Evolutionary conservation across 768 basidiomycete species (phyloP), one percentile per base, ranked within the genome.

Genomic region (Scleroderma bovista): DNA sequence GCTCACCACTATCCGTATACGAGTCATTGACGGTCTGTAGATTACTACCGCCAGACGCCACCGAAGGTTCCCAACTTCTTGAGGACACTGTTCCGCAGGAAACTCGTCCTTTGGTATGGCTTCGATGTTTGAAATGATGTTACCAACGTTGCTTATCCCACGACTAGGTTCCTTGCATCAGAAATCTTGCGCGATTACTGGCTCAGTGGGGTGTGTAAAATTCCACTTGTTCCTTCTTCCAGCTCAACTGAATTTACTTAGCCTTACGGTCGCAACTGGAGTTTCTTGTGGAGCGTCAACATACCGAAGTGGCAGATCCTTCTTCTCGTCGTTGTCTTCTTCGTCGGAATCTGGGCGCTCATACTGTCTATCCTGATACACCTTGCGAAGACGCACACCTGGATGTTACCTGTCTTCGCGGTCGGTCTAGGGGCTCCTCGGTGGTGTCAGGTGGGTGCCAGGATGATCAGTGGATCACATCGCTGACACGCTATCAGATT

Each of bases 201-300:
- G 91, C 68, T 93, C 52, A 91, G 88, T 53, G 88, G 87, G 33
- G 88, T 90, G 66, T 44, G 85, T 77, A 6, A 29, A n/a, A 5
- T 2, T 39, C 31, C 50, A 9, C 37, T 16, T 26, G 33, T 41
- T 51, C 12, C 51, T 19, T 2, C 13, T 44, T 7, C 13, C 26
- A 36, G 37, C 10, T 48, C 37, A 34, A 9, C 42, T 63, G 58
- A 47, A 58, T 41, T 23, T 51, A 57, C 52, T 19, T 54, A 88
- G 84, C 90, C 88, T 11, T 93, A 92, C 60, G 93, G 93, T 51
- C 86, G 93, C 56, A 95, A 95, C 68, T 96, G 93, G 93, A 72
- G 81, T 56, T 96, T 93, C 83, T 73, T 96, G 8, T 96, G 93
- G 93, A 80, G 75, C 57, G 85, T 86, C 11, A 75, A 80, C 9